These are phyloP conservation scores for Colletotrichum costaricense DNA, from an alignment of 2,329 filamentous ascomycete genomes.

Conservation along the genomic window DNA sequence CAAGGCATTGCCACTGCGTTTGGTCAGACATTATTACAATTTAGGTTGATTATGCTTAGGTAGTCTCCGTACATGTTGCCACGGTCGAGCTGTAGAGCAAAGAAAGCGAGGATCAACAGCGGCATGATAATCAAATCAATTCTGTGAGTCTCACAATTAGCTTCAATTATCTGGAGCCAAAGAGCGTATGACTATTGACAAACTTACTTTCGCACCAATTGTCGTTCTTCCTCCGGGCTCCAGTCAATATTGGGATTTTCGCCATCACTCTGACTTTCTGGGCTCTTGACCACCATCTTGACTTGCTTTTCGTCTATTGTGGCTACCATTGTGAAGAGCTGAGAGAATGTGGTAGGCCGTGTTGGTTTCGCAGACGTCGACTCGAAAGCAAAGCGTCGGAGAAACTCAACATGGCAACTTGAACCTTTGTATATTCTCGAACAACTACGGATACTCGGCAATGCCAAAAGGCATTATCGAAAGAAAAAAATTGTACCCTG, in stretches of 20 bases:
- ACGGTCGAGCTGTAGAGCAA: slow-evolving; percentile 53
- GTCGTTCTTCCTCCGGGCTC: slow-evolving; percentile 43
- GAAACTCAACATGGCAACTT: neutral
- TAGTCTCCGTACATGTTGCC: slow-evolving; percentile 46
- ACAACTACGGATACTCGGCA: neutral
- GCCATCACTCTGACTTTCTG: slow-evolving; percentile 18
- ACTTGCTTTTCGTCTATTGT: slow-evolving; percentile 14
- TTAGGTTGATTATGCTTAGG: too few relatives aligned
- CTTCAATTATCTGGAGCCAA: neutral
- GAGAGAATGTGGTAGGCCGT: neutral
- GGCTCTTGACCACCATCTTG: slow-evolving; percentile 11
- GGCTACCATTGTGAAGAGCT: slow-evolving; percentile 3
- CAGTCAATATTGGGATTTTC: slow-evolving; percentile 36
- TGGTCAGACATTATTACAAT: neutral
- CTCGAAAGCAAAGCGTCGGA: neutral
- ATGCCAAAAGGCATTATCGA: neutral
- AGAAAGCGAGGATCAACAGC: slow-evolving; percentile 57
- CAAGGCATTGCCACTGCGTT: slow-evolving; percentile 31
- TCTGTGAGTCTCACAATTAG: slow-evolving; percentile 41
- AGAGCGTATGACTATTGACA: too few relatives aligned
- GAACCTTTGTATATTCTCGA: neutral
- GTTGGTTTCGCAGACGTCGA: neutral
- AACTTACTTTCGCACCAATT: slow-evolving; percentile 43
- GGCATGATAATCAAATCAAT: slow-evolving; percentile 58
- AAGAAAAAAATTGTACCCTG: neutral